Percentiles rank a stretch among this genome's conserved stretches.
These are phyloP conservation scores for Staphylotrichum tortipilum DNA, from an alignment of 495 filamentous ascomycete species.

Conservation along the genomic window DNA sequence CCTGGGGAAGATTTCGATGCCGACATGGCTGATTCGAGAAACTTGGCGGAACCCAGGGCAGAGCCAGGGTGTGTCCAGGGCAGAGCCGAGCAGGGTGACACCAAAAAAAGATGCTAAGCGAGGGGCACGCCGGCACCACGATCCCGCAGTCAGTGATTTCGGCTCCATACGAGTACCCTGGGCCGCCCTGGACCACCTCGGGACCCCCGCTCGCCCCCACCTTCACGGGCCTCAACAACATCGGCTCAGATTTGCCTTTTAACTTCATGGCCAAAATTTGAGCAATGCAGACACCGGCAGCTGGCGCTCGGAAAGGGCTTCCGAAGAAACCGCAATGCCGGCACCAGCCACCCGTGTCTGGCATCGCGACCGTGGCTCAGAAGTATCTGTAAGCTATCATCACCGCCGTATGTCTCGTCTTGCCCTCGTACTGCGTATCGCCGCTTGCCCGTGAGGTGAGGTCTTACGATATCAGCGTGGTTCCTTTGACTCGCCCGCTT, in stretches of 20 bases:
- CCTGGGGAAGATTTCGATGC: neutral
- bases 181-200: neutral
- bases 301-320: conserved; percentile 21
- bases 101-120: conserved; percentile 1
- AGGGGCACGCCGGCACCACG: no score
- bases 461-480: conserved; percentile 40
- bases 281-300: conserved; percentile 10
- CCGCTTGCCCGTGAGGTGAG: no score
- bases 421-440: no score
- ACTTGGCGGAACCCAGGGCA: no score
- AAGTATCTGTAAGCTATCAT: conserved; percentile 54
- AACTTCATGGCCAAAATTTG: conserved; percentile 32
- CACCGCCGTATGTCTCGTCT: conserved; percentile 35
- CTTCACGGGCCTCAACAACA: no score
- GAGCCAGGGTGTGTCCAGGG: no score
- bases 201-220: no score
- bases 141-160: no score
- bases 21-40: no score
- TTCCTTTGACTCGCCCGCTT: conserved; percentile 62
- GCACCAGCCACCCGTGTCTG: conserved; percentile 10
- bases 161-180: no score
- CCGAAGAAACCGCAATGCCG: conserved; percentile 20
- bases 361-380: conserved; percentile 37
- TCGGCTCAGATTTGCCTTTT: conserved; percentile 44
- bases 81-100: neutral